These are phyloP conservation scores for Chenopodium berlandieri DNA, from an alignment of 148 eudicot genomes.

Conservation along the genomic window DNA sequence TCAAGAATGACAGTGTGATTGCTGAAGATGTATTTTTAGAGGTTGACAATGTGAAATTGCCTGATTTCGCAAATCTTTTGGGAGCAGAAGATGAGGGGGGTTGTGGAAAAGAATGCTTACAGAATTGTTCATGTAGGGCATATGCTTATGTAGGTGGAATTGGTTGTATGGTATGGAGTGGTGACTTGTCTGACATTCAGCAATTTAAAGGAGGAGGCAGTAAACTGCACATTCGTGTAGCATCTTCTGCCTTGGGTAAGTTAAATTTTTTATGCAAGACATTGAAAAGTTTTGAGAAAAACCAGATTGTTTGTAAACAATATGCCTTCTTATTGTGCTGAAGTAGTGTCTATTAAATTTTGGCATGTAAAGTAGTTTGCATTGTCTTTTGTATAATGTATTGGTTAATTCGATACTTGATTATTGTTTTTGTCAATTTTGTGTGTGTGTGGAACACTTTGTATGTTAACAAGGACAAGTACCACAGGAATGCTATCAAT, in stretches of 20 bases:
- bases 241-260: conserved; percentile 51
- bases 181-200: conserved; percentile 47
- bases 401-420: background rate
- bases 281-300: background rate
- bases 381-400: too few species aligned
- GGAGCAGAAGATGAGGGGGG: conserved; percentile 5
- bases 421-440: background rate
- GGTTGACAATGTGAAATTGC: conserved; percentile 44
- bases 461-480: background rate
- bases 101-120: conserved; percentile 38
- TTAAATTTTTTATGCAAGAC: background rate
- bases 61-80: conserved; percentile 47
- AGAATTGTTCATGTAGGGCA: conserved; percentile 58
- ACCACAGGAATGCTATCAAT: background rate
- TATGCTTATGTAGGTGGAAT: conserved; percentile 45
- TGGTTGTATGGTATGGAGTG: conserved; percentile 56
- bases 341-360: background rate
- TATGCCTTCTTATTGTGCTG: background rate
- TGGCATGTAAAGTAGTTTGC: background rate
- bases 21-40: conserved; percentile 38
- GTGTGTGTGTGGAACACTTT: background rate
- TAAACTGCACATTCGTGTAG: conserved; percentile 43
- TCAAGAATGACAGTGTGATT: conserved; percentile 18
- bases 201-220: conserved; percentile 37
- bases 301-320: background rate